phyloP scores from a whole-genome alignment of 2,329 filamentous ascomycete species.

The Hymenoscyphus repandus region DNA sequence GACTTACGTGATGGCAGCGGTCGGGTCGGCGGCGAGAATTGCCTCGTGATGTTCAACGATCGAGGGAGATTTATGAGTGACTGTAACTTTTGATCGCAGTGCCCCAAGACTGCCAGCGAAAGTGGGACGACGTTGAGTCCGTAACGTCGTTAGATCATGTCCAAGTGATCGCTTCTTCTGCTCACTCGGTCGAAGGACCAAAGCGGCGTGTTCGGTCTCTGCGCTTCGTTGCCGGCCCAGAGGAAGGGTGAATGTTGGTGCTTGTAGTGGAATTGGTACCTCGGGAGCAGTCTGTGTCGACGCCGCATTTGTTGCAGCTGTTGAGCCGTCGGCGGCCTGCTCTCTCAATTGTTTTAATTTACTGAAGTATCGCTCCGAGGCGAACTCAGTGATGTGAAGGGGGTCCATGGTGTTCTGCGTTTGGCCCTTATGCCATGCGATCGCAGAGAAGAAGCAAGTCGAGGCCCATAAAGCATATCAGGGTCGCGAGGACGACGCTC shows the following conservation, averaged over 20 bases:
- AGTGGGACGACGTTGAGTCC: constrained; percentile 29
- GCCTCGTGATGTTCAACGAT: constrained; percentile 27
- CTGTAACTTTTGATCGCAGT: constrained; percentile 28
- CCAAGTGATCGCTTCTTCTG: constrained; percentile 31
- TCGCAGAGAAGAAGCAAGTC: constrained; percentile 20
- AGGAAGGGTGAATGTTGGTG: constrained; percentile 27
- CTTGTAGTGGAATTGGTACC: constrained; percentile 12
- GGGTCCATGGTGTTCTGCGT: constrained; percentile 47
- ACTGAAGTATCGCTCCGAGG: constrained; percentile 58
- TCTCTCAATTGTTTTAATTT: constrained; percentile 52
- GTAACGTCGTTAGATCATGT: constrained; percentile 28
- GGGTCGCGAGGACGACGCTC: constrained; percentile 17
- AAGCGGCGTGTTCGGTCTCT: constrained; percentile 19
- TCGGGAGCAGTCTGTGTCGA: constrained; percentile 4
- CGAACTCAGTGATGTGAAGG: constrained; percentile 60
- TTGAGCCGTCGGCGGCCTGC: constrained; percentile 33
- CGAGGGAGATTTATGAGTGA: constrained; percentile 25
- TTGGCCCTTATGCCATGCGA: constrained; percentile 28
- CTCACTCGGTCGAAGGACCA: constrained; percentile 23
- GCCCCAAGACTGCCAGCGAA: constrained; percentile 30
- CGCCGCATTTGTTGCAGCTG: constrained; percentile 23
- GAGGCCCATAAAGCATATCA: constrained; percentile 28
- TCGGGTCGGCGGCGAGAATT: constrained; percentile 23
- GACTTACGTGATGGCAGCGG: constrained; percentile 19
- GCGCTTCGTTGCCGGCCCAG: constrained; percentile 25